Evolutionary conservation across 1,284 basidiomycete species (phyloP), one percentile per base, ranked within the genome.

Genomic region (Phenoliferia sp.): DNA sequence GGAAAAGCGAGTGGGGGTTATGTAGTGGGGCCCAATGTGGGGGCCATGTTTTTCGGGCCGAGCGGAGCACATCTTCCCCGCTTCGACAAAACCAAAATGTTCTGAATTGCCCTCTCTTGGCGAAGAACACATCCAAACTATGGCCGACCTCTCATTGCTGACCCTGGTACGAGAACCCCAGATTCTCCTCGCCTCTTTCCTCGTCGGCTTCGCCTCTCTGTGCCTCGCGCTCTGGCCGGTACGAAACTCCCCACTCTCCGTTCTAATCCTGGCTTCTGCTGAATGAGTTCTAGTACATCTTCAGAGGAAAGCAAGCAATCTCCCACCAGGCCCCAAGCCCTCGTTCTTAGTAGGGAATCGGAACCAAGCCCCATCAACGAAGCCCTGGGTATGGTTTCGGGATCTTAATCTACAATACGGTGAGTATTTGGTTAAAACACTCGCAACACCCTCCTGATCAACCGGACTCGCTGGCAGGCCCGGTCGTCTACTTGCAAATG

Each of bases 311-410:
- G 58, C 58, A 17, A 17, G 19, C 35, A 59, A 59, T 29, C 58
- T 59, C 15, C 58, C 58, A 19, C 58, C 58, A 5, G 58, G 58
- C 22, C 58, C 58, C 12, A 26, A 12, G 9, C 81, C 81, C 15
- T 68, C 82, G 22, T 82, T 82, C 0, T 80, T 80, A 62, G 80
- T 84, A 33, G 83, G 83, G 0, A 85, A 84, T 70, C 77, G 79
- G 54, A 79, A 83, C 66, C 82, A 85, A 65, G 78, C 84, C 17
- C 83, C 83, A 15, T 28, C 76, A 6, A 69, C 78, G 31, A 84
- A 84, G 71, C 83, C 83, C 0, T 85, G 84, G 84, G 73, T 79
- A 33, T 82, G 81, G 74, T 85, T 85, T 70, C 79, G 80, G 29
- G 79, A 83, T 56, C 83, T 84, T 78, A 84, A 82, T 65, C 76